Evolutionary conservation across 768 basidiomycete genomes (phyloP), one percentile per base, ranked within the genome.

Genomic region (Amanita brunnescens): DNA sequence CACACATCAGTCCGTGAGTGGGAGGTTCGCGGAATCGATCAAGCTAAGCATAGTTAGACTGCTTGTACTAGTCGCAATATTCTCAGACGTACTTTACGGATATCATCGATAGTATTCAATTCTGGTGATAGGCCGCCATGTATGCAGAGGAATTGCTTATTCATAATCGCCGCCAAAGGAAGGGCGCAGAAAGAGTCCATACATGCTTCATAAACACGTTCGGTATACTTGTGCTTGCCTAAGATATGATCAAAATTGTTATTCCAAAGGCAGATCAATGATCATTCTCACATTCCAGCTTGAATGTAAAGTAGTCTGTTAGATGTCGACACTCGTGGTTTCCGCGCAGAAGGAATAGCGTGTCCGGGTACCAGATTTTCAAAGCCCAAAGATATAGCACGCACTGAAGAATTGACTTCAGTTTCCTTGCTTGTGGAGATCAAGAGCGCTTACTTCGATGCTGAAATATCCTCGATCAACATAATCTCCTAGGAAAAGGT

Each of bases 211-310:
- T 99, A 99, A 54, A 99, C 80, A 21, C 83, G 82, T 59, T 97
- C 95, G 6, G 91, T 92, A 69, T 99, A 99, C 72, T 98, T 98
- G 74, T 98, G 96, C 70, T 95, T 95, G 75, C 93, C 92, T 96
- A 62, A 21, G 47, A 40, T 32, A 47, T 10, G 40, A 55, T 49
- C 54, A 47, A 13, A 14, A 21, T 51, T 13, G 21, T 20, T 10
- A 33, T 33, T 29, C 16, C 44, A 20, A 55, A n/a, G 43, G 35
- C 7, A 26, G 53, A 14, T 35, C 48, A 18, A 47, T 7, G 8
- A 37, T 29, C 39, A 23, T n/a, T 70, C 90, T 62, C 62, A 92
- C 94, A 96, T 74, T 97, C 95, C 23, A 96, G 84, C 69, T 96
- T 98, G 78, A 98, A 98, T 32, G 94, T 98, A 64, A 96, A 98